Evolutionary conservation across 1,284 basidiomycete genomes (phyloP).

Genomic region (Blastosporella zonata): DNA sequence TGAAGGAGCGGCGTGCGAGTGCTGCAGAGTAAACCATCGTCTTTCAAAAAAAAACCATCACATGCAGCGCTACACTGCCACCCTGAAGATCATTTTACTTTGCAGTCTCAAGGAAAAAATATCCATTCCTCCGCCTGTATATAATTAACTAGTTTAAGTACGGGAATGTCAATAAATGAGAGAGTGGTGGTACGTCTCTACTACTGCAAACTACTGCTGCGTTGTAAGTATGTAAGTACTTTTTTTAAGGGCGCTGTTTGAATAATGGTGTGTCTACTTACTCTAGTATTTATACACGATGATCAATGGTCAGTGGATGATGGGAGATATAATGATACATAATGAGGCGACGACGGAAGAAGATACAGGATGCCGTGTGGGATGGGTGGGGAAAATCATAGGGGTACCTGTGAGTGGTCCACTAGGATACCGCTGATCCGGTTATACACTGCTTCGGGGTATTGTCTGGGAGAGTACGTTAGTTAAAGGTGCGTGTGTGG

Average conservation of each 20-base stretch:
- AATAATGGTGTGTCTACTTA: too few relatives aligned
- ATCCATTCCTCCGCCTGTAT: background rate
- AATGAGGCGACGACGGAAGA: background rate
- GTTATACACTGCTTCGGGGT: slow-evolving; percentile 69
- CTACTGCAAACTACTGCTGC: background rate
- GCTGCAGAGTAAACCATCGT: too few relatives aligned
- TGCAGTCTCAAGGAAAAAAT: background rate
- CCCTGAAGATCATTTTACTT: too few relatives aligned
- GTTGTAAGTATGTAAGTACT: background rate
- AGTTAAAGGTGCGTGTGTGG: too few relatives aligned
- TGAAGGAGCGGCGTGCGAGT: too few relatives aligned
- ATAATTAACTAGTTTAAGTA: background rate
- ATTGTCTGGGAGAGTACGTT: slow-evolving; percentile 47
- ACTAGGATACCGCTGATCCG: slow-evolving; percentile 64
- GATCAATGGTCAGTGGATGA: slow-evolving; percentile 6
- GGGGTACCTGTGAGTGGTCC: slow-evolving; percentile 41
- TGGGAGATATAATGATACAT: slow-evolving; percentile 11
- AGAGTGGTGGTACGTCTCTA: slow-evolving; percentile 8
- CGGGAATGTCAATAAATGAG: background rate
- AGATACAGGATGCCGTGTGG: slow-evolving; percentile 4
- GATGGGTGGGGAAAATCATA: slow-evolving; percentile 13
- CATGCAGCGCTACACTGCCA: too few relatives aligned
- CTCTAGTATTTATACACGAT: slow-evolving; percentile 10
- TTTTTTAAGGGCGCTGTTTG: too few relatives aligned
- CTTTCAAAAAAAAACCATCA: too few relatives aligned